Percentiles rank a stretch among this genome's conserved stretches.
phyloP scores from a whole-genome alignment of 1,284 basidiomycete genomes.

The Ceratobasidium sp. region DNA sequence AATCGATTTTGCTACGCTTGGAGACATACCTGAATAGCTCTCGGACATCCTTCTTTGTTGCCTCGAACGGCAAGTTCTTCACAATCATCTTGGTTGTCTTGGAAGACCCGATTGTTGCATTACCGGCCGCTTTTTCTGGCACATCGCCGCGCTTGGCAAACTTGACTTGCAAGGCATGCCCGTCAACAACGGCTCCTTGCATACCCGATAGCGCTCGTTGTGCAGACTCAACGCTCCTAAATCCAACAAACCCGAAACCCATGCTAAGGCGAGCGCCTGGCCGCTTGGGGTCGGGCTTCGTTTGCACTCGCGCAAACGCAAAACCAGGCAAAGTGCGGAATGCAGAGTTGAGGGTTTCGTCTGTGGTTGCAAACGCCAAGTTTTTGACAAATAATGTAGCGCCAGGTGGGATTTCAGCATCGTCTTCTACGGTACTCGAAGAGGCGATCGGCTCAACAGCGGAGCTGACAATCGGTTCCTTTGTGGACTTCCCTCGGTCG shows the following conservation, averaged over 20 bases:
- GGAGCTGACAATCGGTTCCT: slow-evolving; percentile 44
- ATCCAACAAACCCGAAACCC: slow-evolving; percentile 97
- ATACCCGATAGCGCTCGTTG: slow-evolving; percentile 79
- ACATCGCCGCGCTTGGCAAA: slow-evolving; percentile 68
- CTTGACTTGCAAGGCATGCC: slow-evolving; percentile 82
- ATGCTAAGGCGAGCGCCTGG: slow-evolving; percentile 71
- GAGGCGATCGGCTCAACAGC: slow-evolving; percentile 58
- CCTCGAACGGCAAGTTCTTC: slow-evolving; percentile 98
- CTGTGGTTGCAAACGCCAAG: slow-evolving; percentile 87
- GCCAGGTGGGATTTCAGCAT: slow-evolving; percentile 63
- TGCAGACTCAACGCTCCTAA: slow-evolving; percentile 78
- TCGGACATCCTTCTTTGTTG: slow-evolving; percentile 89
- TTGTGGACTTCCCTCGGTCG: not conserved
- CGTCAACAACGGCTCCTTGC: slow-evolving; percentile 86
- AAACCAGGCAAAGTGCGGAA: slow-evolving; percentile 85
- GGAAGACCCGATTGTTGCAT: slow-evolving; percentile 50
- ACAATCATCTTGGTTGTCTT: slow-evolving; percentile 90
- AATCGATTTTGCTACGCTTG: not conserved
- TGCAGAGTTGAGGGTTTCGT: slow-evolving; percentile 71
- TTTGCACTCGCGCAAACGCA: slow-evolving; percentile 89
- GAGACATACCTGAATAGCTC: slow-evolving; percentile 80
- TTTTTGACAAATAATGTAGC: slow-evolving; percentile 96
- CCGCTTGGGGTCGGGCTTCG: slow-evolving; percentile 84
- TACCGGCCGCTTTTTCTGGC: slow-evolving; percentile 51
- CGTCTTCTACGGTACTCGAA: slow-evolving; percentile 45